phyloP scores from a whole-genome alignment of 164 flowering plant genomes.

The Liquidambar formosana region DNA sequence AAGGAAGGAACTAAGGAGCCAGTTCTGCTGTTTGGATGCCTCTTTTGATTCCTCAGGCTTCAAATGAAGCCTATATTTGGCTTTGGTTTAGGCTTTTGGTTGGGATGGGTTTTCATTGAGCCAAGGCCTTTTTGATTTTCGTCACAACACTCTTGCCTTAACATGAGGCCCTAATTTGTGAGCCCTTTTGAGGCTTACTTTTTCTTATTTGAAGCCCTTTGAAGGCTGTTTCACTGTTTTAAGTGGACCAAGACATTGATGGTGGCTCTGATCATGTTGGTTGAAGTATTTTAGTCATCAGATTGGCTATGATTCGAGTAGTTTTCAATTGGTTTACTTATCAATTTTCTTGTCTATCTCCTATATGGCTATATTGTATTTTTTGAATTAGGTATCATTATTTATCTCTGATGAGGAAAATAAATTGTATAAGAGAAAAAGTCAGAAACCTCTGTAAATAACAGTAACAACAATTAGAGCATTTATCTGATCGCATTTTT shows the following conservation, averaged over 20 bases:
- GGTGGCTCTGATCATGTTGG: background rate
- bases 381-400: too few relatives aligned
- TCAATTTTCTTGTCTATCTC: background rate
- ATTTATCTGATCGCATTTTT: conserved; percentile 13
- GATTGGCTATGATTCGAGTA: too few relatives aligned
- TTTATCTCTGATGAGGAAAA: too few relatives aligned
- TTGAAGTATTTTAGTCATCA: too few relatives aligned
- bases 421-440: too few relatives aligned
- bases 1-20: background rate
- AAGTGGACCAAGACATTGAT: background rate
- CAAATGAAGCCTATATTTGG: background rate
- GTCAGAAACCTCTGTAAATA: too few relatives aligned
- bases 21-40: background rate
- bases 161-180: too few relatives aligned
- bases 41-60: background rate
- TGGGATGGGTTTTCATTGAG: too few relatives aligned
- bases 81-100: too few relatives aligned
- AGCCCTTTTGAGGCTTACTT: background rate
- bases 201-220: background rate
- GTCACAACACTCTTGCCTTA: too few relatives aligned
- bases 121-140: too few relatives aligned
- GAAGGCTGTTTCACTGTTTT: background rate
- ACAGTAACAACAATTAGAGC: too few relatives aligned
- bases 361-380: background rate
- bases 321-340: background rate